These are phyloP conservation scores for Suillus subluteus DNA, from an alignment of 768 basidiomycete species.

Conservation along the genomic window DNA sequence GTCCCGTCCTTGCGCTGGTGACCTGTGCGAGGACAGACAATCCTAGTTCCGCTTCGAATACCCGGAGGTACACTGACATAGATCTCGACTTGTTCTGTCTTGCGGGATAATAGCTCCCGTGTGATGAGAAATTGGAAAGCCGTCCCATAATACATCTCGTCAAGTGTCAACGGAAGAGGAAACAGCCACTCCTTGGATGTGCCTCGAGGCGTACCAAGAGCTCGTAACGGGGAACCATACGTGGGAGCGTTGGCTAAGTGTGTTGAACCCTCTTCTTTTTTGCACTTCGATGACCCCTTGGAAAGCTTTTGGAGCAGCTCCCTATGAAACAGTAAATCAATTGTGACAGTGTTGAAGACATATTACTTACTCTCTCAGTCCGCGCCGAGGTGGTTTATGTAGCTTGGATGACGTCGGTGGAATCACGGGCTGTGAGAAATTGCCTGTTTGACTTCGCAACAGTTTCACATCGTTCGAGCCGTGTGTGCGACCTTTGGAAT, in stretches of 20 bases:
- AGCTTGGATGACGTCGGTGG: constrained; percentile 29
- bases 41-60: constrained; percentile 60
- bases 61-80: constrained; percentile 65
- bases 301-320: constrained; percentile 34
- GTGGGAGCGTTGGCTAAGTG: constrained; percentile 21
- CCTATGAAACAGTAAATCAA: constrained; percentile 21
- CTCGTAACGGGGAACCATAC: constrained; percentile 43
- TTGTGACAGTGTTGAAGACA: neutral
- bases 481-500: constrained; percentile 4
- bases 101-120: constrained; percentile 53
- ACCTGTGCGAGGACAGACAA: constrained; percentile 65
- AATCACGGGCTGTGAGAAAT: constrained; percentile 30
- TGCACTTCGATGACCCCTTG: constrained; percentile 17
- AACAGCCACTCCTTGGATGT: constrained; percentile 67
- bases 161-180: constrained; percentile 60
- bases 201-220: constrained; percentile 43
- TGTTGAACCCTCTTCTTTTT: constrained; percentile 14
- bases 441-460: constrained; percentile 19
- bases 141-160: constrained; percentile 63
- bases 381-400: constrained; percentile 26
- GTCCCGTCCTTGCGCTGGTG: constrained; percentile 60
- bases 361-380: constrained; percentile 32
- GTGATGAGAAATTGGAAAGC: constrained; percentile 62
- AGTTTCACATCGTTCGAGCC: neutral
- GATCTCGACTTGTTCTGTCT: constrained; percentile 56